phyloP scores from a whole-genome alignment of 1,284 basidiomycete genomes.

The Ustanciosporium gigantosporum region DNA sequence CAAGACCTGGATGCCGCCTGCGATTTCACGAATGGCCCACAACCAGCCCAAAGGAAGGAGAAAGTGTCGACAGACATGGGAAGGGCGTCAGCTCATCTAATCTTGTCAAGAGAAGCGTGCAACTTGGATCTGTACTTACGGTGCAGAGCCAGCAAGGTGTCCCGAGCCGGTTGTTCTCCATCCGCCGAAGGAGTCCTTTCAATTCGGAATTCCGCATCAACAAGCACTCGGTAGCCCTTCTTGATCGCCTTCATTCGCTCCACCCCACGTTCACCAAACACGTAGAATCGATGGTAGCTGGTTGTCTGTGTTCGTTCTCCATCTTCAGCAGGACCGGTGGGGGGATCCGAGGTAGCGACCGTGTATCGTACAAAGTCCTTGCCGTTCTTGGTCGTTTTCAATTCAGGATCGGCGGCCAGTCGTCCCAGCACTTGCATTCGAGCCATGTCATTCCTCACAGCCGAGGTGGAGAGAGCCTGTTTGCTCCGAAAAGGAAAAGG shows the following conservation, averaged over 20 bases:
- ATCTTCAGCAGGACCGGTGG: slow-evolving; percentile 48
- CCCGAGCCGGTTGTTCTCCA: slow-evolving; percentile 17
- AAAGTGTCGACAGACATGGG: background rate
- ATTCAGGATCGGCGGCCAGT: slow-evolving; percentile 53
- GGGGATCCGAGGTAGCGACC: slow-evolving; percentile 53
- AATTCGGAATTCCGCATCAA: slow-evolving; percentile 57
- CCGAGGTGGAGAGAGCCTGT: slow-evolving; percentile 50
- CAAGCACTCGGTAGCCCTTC: slow-evolving; percentile 53
- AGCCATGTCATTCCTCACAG: slow-evolving; percentile 38
- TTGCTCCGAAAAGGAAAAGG: no score
- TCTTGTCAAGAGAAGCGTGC: background rate
- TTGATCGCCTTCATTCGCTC: slow-evolving; percentile 46
- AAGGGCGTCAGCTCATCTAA: no score
- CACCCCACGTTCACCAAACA: slow-evolving; percentile 49
- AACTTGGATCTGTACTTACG: slow-evolving; percentile 18
- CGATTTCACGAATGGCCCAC: background rate
- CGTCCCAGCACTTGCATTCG: slow-evolving; percentile 58
- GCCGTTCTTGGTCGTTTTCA: slow-evolving; percentile 52
- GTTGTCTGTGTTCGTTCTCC: slow-evolving; percentile 38
- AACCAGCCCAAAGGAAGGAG: background rate
- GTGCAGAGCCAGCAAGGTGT: slow-evolving; percentile 45
- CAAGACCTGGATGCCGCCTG: slow-evolving; percentile 48
- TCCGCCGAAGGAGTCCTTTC: slow-evolving; percentile 33
- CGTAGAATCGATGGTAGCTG: slow-evolving; percentile 52
- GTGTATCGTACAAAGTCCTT: slow-evolving; percentile 59